Conservation (phyloP, 805 yeast genomes). For the Saturnispora ahearnii region DNA sequence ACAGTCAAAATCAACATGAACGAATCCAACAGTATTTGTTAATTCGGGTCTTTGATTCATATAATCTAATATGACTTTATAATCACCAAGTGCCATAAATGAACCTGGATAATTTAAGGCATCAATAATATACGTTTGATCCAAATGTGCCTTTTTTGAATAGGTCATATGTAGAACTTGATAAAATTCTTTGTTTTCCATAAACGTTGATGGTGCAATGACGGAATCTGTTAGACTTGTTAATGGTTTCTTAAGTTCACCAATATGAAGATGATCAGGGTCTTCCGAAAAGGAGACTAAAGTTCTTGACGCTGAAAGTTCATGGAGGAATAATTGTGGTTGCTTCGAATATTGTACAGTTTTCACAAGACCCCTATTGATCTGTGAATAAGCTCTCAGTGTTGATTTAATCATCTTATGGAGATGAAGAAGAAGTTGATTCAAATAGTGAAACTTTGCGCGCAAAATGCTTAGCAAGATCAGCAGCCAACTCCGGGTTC, state of each 20-base stretch:
- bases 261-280: constrained; percentile 20
- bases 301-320: constrained; percentile 11
- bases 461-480: constrained; percentile 3
- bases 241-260: constrained; percentile 11
- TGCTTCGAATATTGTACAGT: constrained; percentile 19
- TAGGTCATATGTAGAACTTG: constrained; percentile 19
- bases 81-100: constrained; percentile 65
- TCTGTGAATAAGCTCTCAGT: constrained; percentile 6
- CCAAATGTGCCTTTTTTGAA: constrained; percentile 27
- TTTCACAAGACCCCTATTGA: constrained; percentile 17
- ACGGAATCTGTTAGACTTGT: constrained; percentile 1
- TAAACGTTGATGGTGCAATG: constrained; percentile 20
- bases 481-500: background rate
- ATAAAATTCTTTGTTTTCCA: constrained; percentile 21
- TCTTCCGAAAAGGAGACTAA: constrained; percentile 25
- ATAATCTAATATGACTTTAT: constrained; percentile 53
- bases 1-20: constrained; percentile 47
- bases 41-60: constrained; percentile 52
- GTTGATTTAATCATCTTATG: background rate
- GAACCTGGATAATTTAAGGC: constrained; percentile 43
- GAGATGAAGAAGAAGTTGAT: background rate
- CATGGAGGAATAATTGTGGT: constrained; percentile 24
- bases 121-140: constrained; percentile 47
- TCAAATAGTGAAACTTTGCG: constrained; percentile 1
- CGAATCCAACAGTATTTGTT: constrained; percentile 64